phyloP scores from a whole-genome alignment of 345 rosid genomes.

The Eucalyptus curtisii region DNA sequence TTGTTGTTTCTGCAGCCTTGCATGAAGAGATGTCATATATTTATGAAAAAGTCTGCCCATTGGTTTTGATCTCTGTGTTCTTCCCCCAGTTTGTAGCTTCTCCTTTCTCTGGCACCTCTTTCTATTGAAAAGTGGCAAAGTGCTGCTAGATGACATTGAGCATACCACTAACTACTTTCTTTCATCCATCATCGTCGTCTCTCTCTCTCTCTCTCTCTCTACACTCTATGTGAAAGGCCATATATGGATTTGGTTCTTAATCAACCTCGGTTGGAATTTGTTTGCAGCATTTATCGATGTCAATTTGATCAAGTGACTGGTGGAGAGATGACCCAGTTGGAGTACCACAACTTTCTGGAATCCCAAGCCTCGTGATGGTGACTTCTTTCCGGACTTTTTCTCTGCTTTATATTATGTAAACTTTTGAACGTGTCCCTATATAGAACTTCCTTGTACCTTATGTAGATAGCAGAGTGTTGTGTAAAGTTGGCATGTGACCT shows the following conservation, averaged over 20 bases:
- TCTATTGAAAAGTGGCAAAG: neutral
- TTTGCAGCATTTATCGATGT: conserved; percentile 81
- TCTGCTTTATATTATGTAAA: neutral
- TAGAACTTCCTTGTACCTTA: neutral
- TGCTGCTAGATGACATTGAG: neutral
- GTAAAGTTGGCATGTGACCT: neutral
- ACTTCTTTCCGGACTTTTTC: neutral
- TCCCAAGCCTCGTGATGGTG: conserved; percentile 29
- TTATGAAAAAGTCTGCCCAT: neutral
- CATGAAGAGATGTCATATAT: neutral
- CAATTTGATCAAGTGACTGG: conserved; percentile 82
- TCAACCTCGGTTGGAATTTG: neutral
- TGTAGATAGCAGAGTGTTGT: neutral
- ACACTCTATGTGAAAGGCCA: neutral
- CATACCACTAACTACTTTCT: neutral
- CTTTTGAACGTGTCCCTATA: neutral
- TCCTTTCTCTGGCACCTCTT: neutral
- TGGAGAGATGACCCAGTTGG: conserved; percentile 88
- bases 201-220: neutral
- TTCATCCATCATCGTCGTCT: neutral
- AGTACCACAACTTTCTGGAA: conserved; percentile 75
- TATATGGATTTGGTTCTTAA: neutral
- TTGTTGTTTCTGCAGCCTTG: neutral
- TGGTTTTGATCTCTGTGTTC: neutral
- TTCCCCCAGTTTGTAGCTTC: neutral